phyloP scores from a whole-genome alignment of 2,329 filamentous ascomycete species.

The Fusarium coicis region DNA sequence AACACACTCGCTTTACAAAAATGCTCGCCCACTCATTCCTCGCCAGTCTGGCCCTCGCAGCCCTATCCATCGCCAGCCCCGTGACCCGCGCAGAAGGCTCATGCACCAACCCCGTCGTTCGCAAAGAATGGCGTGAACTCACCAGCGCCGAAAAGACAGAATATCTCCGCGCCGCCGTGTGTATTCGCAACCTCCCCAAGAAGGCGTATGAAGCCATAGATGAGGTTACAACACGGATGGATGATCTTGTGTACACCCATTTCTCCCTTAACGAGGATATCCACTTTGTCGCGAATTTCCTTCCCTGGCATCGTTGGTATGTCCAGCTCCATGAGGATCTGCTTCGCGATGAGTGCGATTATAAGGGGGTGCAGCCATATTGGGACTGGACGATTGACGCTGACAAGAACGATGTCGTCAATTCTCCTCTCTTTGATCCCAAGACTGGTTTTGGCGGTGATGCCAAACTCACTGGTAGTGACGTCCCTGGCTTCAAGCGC shows the following conservation, averaged over 20 bases:
- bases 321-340: constrained; percentile 18
- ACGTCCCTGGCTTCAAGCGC: constrained; percentile 4
- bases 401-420: neutral
- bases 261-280: neutral
- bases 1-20: neutral
- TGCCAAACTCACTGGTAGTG: neutral
- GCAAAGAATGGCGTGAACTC: constrained; percentile 25
- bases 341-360: constrained; percentile 10
- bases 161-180: constrained; percentile 19
- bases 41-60: neutral
- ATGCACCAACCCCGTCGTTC: constrained; percentile 4
- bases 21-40: constrained; percentile 9
- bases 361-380: constrained; percentile 15
- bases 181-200: constrained; percentile 10
- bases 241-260: constrained; percentile 14
- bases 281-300: constrained; percentile 19
- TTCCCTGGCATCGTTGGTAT: constrained; percentile 20
- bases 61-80: neutral
- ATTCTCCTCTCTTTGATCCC: constrained; percentile 13
- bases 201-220: neutral
- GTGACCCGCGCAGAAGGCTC: neutral
- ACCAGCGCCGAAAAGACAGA: constrained; percentile 5
- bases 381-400: constrained; percentile 26
- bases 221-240: neutral
- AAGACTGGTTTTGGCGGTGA: constrained; percentile 15